A percentile compares a stretch with the other conserved stretches of the same genome.
phyloP scores from a whole-genome alignment of 2,329 filamentous ascomycete species.

The Madurella mycetomatis region DNA sequence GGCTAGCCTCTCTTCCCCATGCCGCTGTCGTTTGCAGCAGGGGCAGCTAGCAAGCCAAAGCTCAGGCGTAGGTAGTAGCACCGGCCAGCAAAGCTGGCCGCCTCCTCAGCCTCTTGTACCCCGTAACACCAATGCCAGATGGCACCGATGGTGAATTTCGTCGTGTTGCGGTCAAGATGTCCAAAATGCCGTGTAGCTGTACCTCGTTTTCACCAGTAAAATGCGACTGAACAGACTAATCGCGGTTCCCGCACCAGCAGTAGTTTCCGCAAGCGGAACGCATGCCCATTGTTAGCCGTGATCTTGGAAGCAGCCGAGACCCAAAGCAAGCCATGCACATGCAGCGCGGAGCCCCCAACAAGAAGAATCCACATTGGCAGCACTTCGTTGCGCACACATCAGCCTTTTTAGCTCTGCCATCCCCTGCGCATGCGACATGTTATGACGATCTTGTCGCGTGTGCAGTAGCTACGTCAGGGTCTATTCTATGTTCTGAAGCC shows the following conservation, averaged over 20 bases:
- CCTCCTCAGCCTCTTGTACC: constrained; percentile 16
- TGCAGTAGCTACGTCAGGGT: constrained; percentile 9
- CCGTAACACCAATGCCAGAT: constrained; percentile 22
- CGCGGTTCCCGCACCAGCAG: neutral
- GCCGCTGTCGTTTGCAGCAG: no score
- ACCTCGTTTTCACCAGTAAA: neutral
- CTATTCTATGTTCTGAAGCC: neutral
- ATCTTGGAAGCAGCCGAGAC: constrained; percentile 4
- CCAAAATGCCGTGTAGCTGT: neutral
- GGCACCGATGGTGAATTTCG: neutral
- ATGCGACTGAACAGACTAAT: neutral
- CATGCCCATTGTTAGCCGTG: constrained; percentile 16
- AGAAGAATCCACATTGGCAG: constrained; percentile 20
- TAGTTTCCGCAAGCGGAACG: constrained; percentile 11
- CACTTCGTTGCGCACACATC: constrained; percentile 23
- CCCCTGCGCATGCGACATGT: constrained; percentile 10
- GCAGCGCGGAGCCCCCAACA: constrained; percentile 5
- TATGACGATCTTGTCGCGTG: constrained; percentile 21
- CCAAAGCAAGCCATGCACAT: constrained; percentile 13
- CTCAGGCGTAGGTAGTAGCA: neutral
- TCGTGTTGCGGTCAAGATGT: constrained; percentile 3
- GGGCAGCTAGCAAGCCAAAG: neutral
- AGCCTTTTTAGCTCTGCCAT: constrained; percentile 21
- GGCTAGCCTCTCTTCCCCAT: neutral
- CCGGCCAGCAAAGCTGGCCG: constrained; percentile 1